Conservation (phyloP, 2,329 filamentous ascomycete genomes). For the Calonectria honghensis region DNA sequence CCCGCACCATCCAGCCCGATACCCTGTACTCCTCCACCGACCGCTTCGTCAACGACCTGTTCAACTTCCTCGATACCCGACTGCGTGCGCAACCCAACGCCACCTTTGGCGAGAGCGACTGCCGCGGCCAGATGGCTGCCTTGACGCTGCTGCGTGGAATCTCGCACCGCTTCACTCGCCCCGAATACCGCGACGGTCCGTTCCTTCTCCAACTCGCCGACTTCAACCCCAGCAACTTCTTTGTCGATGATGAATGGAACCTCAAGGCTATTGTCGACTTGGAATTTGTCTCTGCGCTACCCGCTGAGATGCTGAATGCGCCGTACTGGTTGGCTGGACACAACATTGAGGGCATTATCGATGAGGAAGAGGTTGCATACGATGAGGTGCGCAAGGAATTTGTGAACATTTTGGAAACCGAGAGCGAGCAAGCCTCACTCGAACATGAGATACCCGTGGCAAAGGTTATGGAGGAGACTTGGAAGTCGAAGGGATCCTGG, state of each 20-base stretch:
- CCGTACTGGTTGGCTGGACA: constrained; percentile 51
- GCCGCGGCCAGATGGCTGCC: constrained; percentile 55
- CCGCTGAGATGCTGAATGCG: constrained; percentile 43
- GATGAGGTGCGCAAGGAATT: constrained; percentile 45
- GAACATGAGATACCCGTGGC: constrained; percentile 39
- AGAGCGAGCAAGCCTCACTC: constrained; percentile 34
- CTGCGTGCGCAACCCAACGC: constrained; percentile 54
- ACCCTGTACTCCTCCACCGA: constrained; percentile 57
- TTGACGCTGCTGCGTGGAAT: constrained; percentile 49
- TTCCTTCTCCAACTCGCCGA: constrained; percentile 58
- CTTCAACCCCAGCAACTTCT: constrained; percentile 59
- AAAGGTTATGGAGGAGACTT: constrained; percentile 44
- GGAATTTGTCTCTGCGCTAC: constrained; percentile 59
- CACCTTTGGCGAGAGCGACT: constrained; percentile 51
- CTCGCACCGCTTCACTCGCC: constrained; percentile 52
- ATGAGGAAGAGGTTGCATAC: constrained; percentile 42
- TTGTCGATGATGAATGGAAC: constrained; percentile 61
- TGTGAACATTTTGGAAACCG: constrained; percentile 43
- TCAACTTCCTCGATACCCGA: constrained; percentile 53
- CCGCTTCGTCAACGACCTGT: constrained; percentile 53
- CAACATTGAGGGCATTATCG: constrained; percentile 45
- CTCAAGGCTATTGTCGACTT: constrained; percentile 59
- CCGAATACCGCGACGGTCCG: constrained; percentile 52
- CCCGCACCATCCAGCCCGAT: constrained; percentile 55
- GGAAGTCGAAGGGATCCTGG: constrained; percentile 48